A percentile compares a stretch with the other conserved stretches of the same genome.
Evolutionary conservation across 768 basidiomycete species (phyloP).

Genomic region (Kondoa malvinella): DNA sequence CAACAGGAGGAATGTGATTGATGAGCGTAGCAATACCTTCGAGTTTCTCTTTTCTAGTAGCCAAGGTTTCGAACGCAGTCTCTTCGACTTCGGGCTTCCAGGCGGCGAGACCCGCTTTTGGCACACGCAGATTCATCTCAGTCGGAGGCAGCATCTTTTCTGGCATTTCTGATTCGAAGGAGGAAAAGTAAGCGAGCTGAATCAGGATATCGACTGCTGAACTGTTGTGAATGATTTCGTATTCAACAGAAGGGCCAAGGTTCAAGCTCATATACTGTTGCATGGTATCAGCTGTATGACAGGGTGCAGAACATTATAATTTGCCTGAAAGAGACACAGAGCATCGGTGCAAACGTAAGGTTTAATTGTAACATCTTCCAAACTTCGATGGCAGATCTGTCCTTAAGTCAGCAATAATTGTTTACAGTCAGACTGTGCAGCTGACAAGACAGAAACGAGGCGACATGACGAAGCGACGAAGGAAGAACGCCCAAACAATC

Average conservation of each 20-base stretch:
- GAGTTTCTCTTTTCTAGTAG: not conserved
- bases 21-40: constrained; percentile 14
- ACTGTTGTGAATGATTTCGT: constrained; percentile 52
- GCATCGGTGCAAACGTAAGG: constrained; percentile 54
- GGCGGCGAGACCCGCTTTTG: constrained; percentile 19
- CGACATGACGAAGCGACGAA: constrained; percentile 49
- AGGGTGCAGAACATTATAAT: constrained; percentile 46
- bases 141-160: constrained; percentile 48
- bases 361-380: constrained; percentile 45
- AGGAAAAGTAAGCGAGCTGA: constrained; percentile 45
- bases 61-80: constrained; percentile 11
- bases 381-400: not conserved
- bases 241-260: constrained; percentile 33
- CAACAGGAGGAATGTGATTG: constrained; percentile 28
- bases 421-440: constrained; percentile 32
- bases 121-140: constrained; percentile 42
- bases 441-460: constrained; percentile 59
- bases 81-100: not conserved
- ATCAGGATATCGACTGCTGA: constrained; percentile 52
- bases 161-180: constrained; percentile 40
- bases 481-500: constrained; percentile 48
- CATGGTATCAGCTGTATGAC: constrained; percentile 44
- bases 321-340: constrained; percentile 55
- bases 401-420: not conserved
- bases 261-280: not conserved